Base-by-base conservation (phyloP, 768 basidiomycete genomes). In the Lentinula raphanica region DNA sequence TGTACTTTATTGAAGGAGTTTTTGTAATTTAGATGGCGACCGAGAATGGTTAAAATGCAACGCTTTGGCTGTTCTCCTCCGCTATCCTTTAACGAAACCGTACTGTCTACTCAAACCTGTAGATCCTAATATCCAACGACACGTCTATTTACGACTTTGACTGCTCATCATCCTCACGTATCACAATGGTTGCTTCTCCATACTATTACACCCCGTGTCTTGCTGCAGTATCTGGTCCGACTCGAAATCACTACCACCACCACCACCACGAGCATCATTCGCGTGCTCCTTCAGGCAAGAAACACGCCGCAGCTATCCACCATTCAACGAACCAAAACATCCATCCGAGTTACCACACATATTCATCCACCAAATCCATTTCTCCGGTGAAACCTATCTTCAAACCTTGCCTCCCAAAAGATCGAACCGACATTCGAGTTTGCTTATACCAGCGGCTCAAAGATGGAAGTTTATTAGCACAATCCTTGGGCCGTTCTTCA, bases 401-500 rank as follows among this genome's bases (percentile, higher is more conserved):
- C 31, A n/a, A 50, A 21, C 29, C 49, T 50, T n/a, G 35, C 8
- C 31, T 36, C 32, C 50, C 50, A 53, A 53, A 53, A 53, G 31
- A 53, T 31, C 49, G 13, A 25, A 53, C 31, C 9, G 54, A 55
- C 21, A 23, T 55, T 27, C 25, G 44, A 5, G 40, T 55, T 3
- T 25, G 36, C n/a, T 36, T 55, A 17, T 25, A 19, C 15, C 54
- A 55, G 6, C 54, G 70, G 27, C 67, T 78, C 13, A 69, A 69
- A 42, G 63, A 64, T 25, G 67, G 66, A 38, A 64, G 61, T 54
- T 25, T 39, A 2, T 60, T 76, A 17, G 49, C 69, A 28, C 66
- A 68, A 55, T 66, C 72, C 62, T 72, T 69, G 23, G 60, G 54
- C 13, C 74, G 73, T 2, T 79, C 76, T 58, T 75, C 77, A 1